Conservation (phyloP, 805 yeast species). For the Candida stauntonica region DNA sequence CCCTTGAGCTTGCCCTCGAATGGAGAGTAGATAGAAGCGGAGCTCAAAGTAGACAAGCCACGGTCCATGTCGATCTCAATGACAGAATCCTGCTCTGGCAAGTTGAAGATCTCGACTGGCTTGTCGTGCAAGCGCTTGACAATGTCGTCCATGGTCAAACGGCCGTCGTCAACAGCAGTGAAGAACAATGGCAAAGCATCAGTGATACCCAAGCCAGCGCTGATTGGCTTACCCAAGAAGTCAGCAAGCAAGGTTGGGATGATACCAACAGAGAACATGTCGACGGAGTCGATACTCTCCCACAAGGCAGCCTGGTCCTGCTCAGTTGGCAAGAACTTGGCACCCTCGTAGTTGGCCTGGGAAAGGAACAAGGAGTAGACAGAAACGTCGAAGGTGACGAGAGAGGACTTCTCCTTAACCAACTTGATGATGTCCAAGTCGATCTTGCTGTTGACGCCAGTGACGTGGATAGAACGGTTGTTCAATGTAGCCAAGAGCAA, state of each 20-base stretch:
- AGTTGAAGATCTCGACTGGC: constrained; percentile 77
- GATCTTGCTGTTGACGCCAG: constrained; percentile 75
- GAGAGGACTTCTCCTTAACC: constrained; percentile 77
- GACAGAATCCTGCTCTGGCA: constrained; percentile 73
- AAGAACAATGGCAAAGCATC: constrained; percentile 81
- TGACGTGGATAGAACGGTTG: constrained; percentile 79
- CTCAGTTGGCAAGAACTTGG: constrained; percentile 69
- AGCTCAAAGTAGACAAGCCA: constrained; percentile 38
- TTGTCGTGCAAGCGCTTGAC: constrained; percentile 69
- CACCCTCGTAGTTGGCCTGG: constrained; percentile 66
- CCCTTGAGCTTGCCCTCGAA: constrained; percentile 61
- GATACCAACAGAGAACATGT: constrained; percentile 82
- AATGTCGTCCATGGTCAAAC: constrained; percentile 69
- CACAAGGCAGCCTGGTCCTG: constrained; percentile 81
- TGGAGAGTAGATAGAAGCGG: constrained; percentile 48
- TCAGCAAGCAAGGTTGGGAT: constrained; percentile 70
- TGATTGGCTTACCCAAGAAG: constrained; percentile 54
- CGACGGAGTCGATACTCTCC: constrained; percentile 67
- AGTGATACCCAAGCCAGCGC: constrained; percentile 71
- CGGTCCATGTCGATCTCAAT: constrained; percentile 86
- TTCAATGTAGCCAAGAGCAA: constrained; percentile 85
- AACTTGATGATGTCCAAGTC: constrained; percentile 80
- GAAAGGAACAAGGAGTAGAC: constrained; percentile 75
- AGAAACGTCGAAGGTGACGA: constrained; percentile 87
- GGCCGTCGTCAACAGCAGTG: constrained; percentile 72